Base-by-base conservation (phyloP, 257 asterid genomes). In the Ajuga chamaepitys region DNA sequence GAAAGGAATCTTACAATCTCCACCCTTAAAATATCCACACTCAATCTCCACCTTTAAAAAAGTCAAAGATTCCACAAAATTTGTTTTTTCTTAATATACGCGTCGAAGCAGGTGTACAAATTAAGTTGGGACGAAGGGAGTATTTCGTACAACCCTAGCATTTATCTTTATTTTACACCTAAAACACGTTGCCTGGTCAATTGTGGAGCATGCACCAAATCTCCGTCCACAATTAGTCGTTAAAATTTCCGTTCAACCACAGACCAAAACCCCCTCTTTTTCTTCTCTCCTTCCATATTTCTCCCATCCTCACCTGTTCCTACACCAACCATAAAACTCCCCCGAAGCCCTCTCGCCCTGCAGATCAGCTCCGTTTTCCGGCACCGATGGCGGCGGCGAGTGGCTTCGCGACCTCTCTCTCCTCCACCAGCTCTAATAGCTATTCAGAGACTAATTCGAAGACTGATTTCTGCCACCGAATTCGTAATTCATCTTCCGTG, bases 351-450 rank as follows among this genome's bases (percentile, higher is more conserved):
- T 37, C 79, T 70, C 73, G 64, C 73, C 57, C 59, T 37, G 42
- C 62, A 32, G 66, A 51, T 13, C 48, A 44, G 26, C 73, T 70
- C 60, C 62, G 17, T 62, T 75, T 25, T 64, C 62, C 62, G 62
- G 59, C 26, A 32, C n/a, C 68, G 59, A 76, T 79, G 85, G 83
- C 83, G 80, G 82, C 78, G 78, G 75, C 70, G 78, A 57, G 70
- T 70, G 80, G 75, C 70, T 77, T 77, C 75, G 64, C 52, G 53
- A 26, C 60, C 34, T 73, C 76, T 54, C 3, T 47, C 46, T 57
- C 78, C 25, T 57, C 74, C 14, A 24, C 46, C 8, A 34, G 41
- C 63, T 50, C 55, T 18, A 20, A 34, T 20, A 7, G 1, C 22
- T 3, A 48, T 67, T 50, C 37, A 1, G 74, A 48, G 10, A 28